Conservation (phyloP, 179 eudicot species). For the Heliamphora pulchella region DNA sequence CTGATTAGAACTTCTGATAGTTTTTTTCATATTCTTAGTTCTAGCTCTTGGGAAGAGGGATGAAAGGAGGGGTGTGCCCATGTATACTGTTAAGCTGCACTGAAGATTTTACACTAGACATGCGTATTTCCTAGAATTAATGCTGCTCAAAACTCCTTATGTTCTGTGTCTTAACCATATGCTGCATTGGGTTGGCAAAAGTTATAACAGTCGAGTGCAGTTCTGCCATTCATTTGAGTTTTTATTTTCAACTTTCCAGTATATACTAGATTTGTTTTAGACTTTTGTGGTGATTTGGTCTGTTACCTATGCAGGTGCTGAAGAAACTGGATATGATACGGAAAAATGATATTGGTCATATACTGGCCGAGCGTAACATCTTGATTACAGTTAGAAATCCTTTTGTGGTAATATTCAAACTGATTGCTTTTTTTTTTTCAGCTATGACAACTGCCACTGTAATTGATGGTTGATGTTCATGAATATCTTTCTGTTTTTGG, state of each 20-base stretch:
- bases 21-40: neutral
- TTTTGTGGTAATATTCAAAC: conserved; percentile 30
- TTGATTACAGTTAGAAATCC: conserved; percentile 42
- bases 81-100: too few relatives aligned
- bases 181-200: neutral
- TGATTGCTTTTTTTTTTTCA: neutral
- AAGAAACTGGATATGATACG: conserved; percentile 39
- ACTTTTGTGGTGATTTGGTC: neutral
- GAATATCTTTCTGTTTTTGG: neutral
- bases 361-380: conserved; percentile 45
- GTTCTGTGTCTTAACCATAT: neutral
- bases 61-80: neutral
- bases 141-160: neutral
- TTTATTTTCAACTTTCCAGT: neutral
- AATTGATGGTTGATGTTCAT: neutral
- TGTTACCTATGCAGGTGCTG: conserved; percentile 27
- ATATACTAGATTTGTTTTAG: neutral
- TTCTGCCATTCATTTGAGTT: neutral
- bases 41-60: neutral
- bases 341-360: conserved; percentile 43
- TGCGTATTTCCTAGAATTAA: neutral
- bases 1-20: neutral
- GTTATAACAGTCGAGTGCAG: neutral
- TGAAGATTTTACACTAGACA: too few relatives aligned
- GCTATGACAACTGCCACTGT: conserved; percentile 3